These are phyloP conservation scores for Tulasnella calospora DNA, from an alignment of 768 basidiomycete genomes.

Conservation along the genomic window DNA sequence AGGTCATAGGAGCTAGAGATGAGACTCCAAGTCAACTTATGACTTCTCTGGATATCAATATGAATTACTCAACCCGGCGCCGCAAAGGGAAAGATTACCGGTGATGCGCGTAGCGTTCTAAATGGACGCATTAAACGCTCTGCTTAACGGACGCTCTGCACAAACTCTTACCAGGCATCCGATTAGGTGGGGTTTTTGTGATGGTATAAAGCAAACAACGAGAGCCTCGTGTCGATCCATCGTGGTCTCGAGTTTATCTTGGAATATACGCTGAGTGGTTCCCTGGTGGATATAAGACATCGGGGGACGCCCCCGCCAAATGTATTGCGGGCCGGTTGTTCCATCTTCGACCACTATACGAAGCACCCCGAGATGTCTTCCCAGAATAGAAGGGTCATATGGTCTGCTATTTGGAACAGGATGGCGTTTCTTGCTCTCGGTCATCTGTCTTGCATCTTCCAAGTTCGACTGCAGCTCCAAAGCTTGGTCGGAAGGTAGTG, in stretches of 20 bases:
- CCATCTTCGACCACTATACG: neutral
- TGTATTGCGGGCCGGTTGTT: neutral
- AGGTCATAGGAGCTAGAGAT: neutral
- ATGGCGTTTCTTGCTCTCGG: neutral
- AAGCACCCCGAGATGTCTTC: neutral
- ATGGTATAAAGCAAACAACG: neutral
- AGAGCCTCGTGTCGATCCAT: neutral
- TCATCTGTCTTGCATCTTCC: neutral
- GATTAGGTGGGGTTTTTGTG: neutral
- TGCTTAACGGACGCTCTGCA: neutral
- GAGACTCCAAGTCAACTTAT: neutral
- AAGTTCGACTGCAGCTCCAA: neutral
- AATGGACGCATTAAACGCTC: neutral
- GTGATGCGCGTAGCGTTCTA: neutral
- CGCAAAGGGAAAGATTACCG: neutral
- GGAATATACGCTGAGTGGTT: neutral
- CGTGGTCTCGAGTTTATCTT: neutral
- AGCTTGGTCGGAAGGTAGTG: neutral
- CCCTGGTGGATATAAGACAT: neutral
- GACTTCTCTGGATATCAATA: neutral
- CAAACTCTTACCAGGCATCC: neutral
- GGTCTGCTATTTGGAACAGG: neutral
- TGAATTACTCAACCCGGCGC: neutral
- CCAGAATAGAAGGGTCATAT: neutral
- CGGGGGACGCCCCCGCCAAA: neutral